Percentiles rank a stretch among this genome's conserved stretches.
Evolutionary conservation across 805 yeast genomes (phyloP).

Genomic region (Trichomonascus vanleenenianus): DNA sequence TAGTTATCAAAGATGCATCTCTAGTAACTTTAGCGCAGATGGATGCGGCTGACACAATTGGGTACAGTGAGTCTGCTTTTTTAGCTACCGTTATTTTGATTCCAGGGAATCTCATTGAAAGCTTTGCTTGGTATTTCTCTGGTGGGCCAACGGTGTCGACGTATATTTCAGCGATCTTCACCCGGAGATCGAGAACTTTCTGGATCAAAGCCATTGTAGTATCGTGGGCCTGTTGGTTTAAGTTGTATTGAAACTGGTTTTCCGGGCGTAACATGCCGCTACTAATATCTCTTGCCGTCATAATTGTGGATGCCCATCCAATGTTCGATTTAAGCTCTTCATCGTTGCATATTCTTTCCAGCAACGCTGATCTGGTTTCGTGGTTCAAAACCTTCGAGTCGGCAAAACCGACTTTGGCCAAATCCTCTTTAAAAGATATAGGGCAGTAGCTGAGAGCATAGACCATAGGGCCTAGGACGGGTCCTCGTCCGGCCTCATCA

Average conservation of each 20-base stretch:
- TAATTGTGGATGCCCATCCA: slow-evolving; percentile 82
- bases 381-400: slow-evolving; percentile 88
- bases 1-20: slow-evolving; percentile 47
- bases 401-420: slow-evolving; percentile 70
- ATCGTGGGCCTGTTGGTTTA: slow-evolving; percentile 95
- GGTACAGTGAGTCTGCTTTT: slow-evolving; percentile 89
- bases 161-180: slow-evolving; percentile 61
- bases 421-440: slow-evolving; percentile 39
- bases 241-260: slow-evolving; percentile 49
- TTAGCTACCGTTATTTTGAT: slow-evolving; percentile 76
- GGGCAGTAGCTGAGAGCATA: slow-evolving; percentile 81
- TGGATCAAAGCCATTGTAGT: slow-evolving; percentile 77
- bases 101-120: slow-evolving; percentile 59
- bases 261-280: slow-evolving; percentile 75
- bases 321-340: slow-evolving; percentile 46
- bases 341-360: slow-evolving; percentile 47
- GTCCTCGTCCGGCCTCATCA: slow-evolving; percentile 99
- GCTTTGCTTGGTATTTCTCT: slow-evolving; percentile 65
- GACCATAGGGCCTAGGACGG: slow-evolving; percentile 97
- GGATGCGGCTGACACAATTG: slow-evolving; percentile 90
- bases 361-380: slow-evolving; percentile 52
- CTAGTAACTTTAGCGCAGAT: slow-evolving; percentile 95
- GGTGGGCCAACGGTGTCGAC: slow-evolving; percentile 99
- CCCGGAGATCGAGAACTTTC: slow-evolving; percentile 52
- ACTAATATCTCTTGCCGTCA: slow-evolving; percentile 83